Conservation (phyloP, 345 rosid species). For the Trapa incisa region DNA sequence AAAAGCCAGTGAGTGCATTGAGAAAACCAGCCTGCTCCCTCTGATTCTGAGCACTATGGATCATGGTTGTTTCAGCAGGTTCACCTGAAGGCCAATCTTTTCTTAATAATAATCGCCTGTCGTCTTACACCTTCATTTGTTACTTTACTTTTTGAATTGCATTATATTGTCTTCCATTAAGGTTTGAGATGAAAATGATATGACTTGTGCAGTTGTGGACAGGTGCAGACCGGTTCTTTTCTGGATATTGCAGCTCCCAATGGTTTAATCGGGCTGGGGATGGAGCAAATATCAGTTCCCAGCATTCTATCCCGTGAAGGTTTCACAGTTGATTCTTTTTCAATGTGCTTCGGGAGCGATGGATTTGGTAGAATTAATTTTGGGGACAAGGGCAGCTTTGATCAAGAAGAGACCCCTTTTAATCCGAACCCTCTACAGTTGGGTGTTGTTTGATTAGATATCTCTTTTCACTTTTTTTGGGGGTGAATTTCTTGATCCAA, state of each 20-base stretch:
- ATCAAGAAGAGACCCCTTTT: constrained; percentile 76
- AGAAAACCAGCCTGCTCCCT: background rate
- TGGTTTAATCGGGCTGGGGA: constrained; percentile 78
- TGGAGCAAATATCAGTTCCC: constrained; percentile 83
- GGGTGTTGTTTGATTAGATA: constrained; percentile 29
- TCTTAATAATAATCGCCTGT: background rate
- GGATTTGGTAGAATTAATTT: constrained; percentile 85
- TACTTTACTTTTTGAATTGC: background rate
- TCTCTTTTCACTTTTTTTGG: constrained; percentile 6
- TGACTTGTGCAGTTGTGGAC: constrained; percentile 79
- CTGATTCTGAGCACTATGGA: background rate
- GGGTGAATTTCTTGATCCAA: constrained; percentile 3
- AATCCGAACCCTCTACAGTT: constrained; percentile 71
- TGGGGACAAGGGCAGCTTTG: constrained; percentile 73
- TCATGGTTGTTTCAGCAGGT: background rate
- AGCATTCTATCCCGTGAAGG: constrained; percentile 70
- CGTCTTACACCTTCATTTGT: background rate
- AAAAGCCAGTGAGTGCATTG: background rate
- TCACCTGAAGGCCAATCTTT: background rate
- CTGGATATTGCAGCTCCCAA: constrained; percentile 80
- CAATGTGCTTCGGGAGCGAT: constrained; percentile 77
- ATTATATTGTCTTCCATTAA: background rate
- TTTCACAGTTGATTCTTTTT: constrained; percentile 63
- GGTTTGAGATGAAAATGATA: constrained; percentile 17
- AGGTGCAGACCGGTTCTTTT: constrained; percentile 86